Percentiles rank a stretch among this genome's conserved stretches.
These are phyloP conservation scores for Xanthoconium stramineum DNA, from an alignment of 768 basidiomycete genomes.

Conservation along the genomic window DNA sequence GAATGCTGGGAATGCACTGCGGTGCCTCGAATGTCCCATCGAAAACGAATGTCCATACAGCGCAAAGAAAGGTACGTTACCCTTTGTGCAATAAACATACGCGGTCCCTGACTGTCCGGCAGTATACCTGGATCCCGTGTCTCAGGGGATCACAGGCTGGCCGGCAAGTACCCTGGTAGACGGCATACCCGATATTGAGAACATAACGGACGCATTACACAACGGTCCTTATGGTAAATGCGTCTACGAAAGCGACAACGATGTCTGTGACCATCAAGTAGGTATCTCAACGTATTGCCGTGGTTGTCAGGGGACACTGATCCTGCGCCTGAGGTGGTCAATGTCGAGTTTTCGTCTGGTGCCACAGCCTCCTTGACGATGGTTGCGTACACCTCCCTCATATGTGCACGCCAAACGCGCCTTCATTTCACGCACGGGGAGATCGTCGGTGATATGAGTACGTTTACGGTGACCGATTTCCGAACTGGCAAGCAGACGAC, in stretches of 20 bases:
- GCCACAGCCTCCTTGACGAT: slow-evolving; percentile 85
- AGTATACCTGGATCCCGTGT: slow-evolving; percentile 84
- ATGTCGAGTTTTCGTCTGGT: slow-evolving; percentile 80
- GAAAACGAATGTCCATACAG: slow-evolving; percentile 80
- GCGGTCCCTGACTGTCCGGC: neutral
- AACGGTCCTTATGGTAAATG: slow-evolving; percentile 75
- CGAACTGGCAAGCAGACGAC: slow-evolving; percentile 44
- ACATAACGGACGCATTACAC: slow-evolving; percentile 67
- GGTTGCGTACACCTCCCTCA: slow-evolving; percentile 76
- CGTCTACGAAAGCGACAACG: slow-evolving; percentile 81
- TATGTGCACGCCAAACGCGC: slow-evolving; percentile 81
- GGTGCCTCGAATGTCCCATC: slow-evolving; percentile 75
- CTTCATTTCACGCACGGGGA: slow-evolving; percentile 87
- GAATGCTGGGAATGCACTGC: slow-evolving; percentile 60
- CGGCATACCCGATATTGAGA: slow-evolving; percentile 84
- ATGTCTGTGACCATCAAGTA: slow-evolving; percentile 86
- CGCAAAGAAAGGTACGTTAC: slow-evolving; percentile 70
- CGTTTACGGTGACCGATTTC: slow-evolving; percentile 78
- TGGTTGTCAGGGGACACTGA: neutral
- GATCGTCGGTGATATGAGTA: slow-evolving; percentile 81
- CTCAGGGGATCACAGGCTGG: slow-evolving; percentile 49
- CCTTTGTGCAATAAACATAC: neutral
- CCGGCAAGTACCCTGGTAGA: slow-evolving; percentile 70
- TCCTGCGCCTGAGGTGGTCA: slow-evolving; percentile 56
- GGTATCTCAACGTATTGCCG: neutral